Conservation (phyloP, 1,139 yeast species). For the Candida glucosophila region DNA sequence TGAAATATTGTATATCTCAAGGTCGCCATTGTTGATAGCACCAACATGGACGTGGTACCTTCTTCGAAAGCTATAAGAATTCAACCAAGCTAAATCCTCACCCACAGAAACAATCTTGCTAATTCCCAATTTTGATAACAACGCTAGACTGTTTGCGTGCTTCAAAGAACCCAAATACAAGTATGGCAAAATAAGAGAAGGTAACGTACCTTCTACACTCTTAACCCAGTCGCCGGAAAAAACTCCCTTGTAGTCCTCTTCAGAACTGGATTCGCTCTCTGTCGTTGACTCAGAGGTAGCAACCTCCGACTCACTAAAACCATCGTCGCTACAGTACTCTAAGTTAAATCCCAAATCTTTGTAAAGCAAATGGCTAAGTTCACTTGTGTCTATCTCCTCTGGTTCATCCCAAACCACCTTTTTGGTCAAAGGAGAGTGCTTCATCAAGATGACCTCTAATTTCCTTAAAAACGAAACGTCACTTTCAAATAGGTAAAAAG, state of each 20-base stretch:
- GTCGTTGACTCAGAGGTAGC: no score
- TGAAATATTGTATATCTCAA: constrained; percentile 22
- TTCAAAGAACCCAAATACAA: constrained; percentile 76
- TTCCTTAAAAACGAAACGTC: constrained; percentile 62
- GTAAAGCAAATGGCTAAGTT: constrained; percentile 28
- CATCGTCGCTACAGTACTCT: no score
- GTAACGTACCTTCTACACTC: constrained; percentile 53
- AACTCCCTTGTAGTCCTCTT: constrained; percentile 4
- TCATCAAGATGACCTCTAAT: constrained; percentile 51
- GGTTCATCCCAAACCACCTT: constrained; percentile 13
- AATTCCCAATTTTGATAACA: constrained; percentile 61
- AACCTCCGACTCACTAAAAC: no score
- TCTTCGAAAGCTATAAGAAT: constrained; percentile 20
- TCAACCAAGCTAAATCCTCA: constrained; percentile 62
- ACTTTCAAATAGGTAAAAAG: constrained; percentile 73
- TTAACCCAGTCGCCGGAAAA: constrained; percentile 26
- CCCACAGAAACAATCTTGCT: constrained; percentile 80
- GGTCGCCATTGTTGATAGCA: constrained; percentile 20
- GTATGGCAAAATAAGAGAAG: constrained; percentile 72
- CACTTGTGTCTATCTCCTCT: constrained; percentile 21
- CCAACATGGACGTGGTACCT: constrained; percentile 17
- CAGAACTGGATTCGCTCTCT: constrained; percentile 2
- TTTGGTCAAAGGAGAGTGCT: constrained; percentile 39
- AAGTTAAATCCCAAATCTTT: no score
- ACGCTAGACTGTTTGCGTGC: constrained; percentile 69